Base-by-base conservation (phyloP, 805 yeast species). In the Priceomyces medius region DNA sequence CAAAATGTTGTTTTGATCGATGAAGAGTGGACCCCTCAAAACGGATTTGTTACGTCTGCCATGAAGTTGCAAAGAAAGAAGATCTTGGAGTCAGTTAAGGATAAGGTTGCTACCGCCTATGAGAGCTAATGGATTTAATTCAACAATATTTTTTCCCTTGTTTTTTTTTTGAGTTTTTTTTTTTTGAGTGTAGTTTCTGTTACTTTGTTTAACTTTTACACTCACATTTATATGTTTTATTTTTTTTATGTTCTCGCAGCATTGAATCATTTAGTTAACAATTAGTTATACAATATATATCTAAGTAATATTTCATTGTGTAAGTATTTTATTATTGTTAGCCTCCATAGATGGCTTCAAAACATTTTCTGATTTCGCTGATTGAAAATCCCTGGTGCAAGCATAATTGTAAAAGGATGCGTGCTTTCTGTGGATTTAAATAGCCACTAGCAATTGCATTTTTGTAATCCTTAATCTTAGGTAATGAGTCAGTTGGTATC, bases 21-120 rank as follows among this genome's bases (percentile, higher is more conserved):
- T 50, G 91, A 81, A 39, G 99, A 93, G 71, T 93, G 99, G 98
- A 93, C 98, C 31, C 98, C 99, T 32, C 93, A 88, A 66, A 87
- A 81, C 59, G 98, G 97, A 0, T 88, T 71, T 51, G 95, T 91
- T 43, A 89, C 98, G 12, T 82, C 95, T 44, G 99, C 99, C 19
- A 97, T 90, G 68, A 93, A 93, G 70, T 77, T 93, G 57, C 97
- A 91, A 74, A 85, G 99, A 74, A 86, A 78, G 74, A 85, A 85
- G 73, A 93, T 93, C 58, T 69, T 88, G 53, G 79, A 74, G 23
- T 78, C 82, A 46, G 85, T 83, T 59, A 64, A 82, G 64, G 74
- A 74, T 27, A 77, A 74, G 37, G 86, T 93, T 54, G 86, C 85
- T 46, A 71, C 68, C 45, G 77, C 88, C 26, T 90, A 87, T 50